Percentiles rank a stretch among this genome's conserved stretches.
These are phyloP conservation scores for Zostera marina DNA, from an alignment of 116 monocot genomes.

Conservation along the genomic window DNA sequence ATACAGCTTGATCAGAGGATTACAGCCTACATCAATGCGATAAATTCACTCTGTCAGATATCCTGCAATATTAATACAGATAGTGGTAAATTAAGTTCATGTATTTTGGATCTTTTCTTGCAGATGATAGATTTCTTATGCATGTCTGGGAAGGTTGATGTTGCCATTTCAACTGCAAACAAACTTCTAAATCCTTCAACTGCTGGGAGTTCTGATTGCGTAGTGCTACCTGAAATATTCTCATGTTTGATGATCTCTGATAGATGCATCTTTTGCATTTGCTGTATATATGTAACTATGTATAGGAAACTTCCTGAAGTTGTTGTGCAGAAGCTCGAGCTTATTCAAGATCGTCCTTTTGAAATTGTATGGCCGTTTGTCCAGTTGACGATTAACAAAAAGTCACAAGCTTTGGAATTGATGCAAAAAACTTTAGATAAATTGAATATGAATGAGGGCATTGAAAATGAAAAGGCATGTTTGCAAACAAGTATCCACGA, in stretches of 20 bases:
- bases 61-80: constrained; percentile 10
- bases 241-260: constrained; percentile 42
- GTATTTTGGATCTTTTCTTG: constrained; percentile 70
- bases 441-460: constrained; percentile 14
- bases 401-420: constrained; percentile 20
- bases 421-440: constrained; percentile 27
- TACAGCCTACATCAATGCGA: constrained; percentile 49
- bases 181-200: constrained; percentile 13
- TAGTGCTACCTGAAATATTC: constrained; percentile 24
- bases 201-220: constrained; percentile 13
- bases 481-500: constrained; percentile 7
- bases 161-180: constrained; percentile 28
- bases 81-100: constrained; percentile 34
- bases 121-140: constrained; percentile 75
- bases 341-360: constrained; percentile 46
- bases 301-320: constrained; percentile 65
- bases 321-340: constrained; percentile 37
- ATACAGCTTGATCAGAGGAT: constrained; percentile 30
- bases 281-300: constrained; percentile 37
- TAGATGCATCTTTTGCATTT: constrained; percentile 72
- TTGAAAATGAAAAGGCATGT: constrained; percentile 6
- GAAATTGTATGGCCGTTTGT: constrained; percentile 47
- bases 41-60: constrained; percentile 31
- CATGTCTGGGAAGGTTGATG: constrained; percentile 50
- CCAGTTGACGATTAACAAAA: constrained; percentile 18